Percentiles rank a stretch among this genome's conserved stretches.
Conservation (phyloP, 441 rosid genomes). For the Eruca vesicaria region DNA sequence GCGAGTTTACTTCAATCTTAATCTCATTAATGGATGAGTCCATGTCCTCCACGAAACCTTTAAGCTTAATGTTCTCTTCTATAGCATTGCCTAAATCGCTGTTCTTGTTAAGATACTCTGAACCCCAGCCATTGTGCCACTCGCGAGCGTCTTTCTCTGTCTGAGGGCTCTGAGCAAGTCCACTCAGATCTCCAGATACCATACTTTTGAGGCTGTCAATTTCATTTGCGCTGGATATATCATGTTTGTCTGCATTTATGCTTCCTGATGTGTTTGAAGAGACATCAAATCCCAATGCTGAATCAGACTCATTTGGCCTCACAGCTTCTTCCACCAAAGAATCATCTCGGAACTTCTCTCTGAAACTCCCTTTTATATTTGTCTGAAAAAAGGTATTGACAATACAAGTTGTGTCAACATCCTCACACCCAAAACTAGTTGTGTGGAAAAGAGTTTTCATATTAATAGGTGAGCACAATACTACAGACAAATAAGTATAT, state of each 20-base stretch:
- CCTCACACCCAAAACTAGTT: conserved; percentile 4
- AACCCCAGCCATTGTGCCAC: conserved; percentile 65
- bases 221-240: conserved; percentile 71
- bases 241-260: conserved; percentile 85
- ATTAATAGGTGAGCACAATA: background rate
- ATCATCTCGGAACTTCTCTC: conserved; percentile 56
- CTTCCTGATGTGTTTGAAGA: conserved; percentile 93
- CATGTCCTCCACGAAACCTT: conserved; percentile 78
- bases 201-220: conserved; percentile 80
- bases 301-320: conserved; percentile 53
- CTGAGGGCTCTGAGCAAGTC: conserved; percentile 60
- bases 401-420: conserved; percentile 6
- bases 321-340: conserved; percentile 52
- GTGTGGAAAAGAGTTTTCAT: background rate
- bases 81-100: conserved; percentile 58
- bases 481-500: conserved; percentile 7
- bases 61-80: conserved; percentile 83
- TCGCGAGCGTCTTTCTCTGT: conserved; percentile 63
- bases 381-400: conserved; percentile 46
- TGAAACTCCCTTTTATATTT: conserved; percentile 60
- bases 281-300: conserved; percentile 78
- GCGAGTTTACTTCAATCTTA: conserved; percentile 66
- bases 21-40: conserved; percentile 82
- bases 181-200: conserved; percentile 77
- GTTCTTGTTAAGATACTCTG: conserved; percentile 60